Percentiles rank a stretch among this genome's conserved stretches.
Evolutionary conservation across 306 rosid species (phyloP).

Genomic region (Glycyrrhiza uralensis): DNA sequence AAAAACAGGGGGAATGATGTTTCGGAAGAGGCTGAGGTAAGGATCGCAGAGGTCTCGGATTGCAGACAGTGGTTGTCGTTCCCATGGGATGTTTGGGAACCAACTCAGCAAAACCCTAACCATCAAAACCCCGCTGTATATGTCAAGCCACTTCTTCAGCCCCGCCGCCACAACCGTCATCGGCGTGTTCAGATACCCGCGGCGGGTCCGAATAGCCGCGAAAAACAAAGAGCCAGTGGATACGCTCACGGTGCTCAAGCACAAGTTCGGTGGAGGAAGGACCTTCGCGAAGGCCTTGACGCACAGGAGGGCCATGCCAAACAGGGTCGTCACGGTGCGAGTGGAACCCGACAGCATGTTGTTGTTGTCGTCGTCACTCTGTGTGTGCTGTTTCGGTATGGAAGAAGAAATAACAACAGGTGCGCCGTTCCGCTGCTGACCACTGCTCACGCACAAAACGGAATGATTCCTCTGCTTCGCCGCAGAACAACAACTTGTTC

Average conservation of each 20-base stretch:
- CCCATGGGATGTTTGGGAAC: conserved; percentile 99
- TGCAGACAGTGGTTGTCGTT: conserved; percentile 82
- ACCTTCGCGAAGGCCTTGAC: not conserved
- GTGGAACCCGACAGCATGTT: conserved; percentile 7
- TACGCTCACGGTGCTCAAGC: too few relatives aligned
- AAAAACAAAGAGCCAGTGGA: not conserved
- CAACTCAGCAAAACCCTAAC: conserved; percentile 95
- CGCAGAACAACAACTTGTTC: too few relatives aligned
- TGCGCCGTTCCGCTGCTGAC: too few relatives aligned
- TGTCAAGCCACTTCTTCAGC: conserved; percentile 83
- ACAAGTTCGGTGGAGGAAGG: not conserved
- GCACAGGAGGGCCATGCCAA: not conserved
- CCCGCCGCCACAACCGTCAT: conserved; percentile 96
- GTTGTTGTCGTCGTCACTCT: not conserved
- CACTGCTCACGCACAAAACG: too few relatives aligned
- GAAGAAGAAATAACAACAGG: too few relatives aligned
- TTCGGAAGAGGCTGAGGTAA: conserved; percentile 76
- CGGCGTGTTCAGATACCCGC: conserved; percentile 71
- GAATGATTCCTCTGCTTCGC: too few relatives aligned
- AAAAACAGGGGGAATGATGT: conserved; percentile 82
- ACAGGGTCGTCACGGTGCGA: conserved; percentile 18
- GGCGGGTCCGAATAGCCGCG: conserved; percentile 34
- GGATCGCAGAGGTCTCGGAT: conserved; percentile 94
- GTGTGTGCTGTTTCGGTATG: too few relatives aligned
- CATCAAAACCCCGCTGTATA: conserved; percentile 91